phyloP scores from a whole-genome alignment of 805 yeast genomes.

The Saccharomyces paradoxus region DNA sequence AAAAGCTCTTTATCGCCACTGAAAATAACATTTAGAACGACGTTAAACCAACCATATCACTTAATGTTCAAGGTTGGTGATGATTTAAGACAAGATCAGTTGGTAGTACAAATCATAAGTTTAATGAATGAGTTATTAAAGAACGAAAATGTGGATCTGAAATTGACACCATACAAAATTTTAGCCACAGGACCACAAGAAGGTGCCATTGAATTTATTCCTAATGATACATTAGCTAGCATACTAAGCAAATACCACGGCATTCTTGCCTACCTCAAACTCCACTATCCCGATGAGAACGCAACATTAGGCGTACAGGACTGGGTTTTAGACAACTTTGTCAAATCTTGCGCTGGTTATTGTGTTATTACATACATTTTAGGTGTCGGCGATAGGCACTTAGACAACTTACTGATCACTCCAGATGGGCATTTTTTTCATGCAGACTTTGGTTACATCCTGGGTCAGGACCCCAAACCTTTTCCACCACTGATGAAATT shows the following conservation, averaged over 20 bases:
- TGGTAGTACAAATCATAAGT: slow-evolving; percentile 86
- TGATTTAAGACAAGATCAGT: slow-evolving; percentile 91
- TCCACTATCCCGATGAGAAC: slow-evolving; percentile 50
- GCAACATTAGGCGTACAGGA: slow-evolving; percentile 31
- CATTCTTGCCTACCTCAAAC: slow-evolving; percentile 60
- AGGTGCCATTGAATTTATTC: slow-evolving; percentile 91
- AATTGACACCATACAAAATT: slow-evolving; percentile 80
- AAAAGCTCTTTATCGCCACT: slow-evolving; percentile 87
- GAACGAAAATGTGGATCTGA: slow-evolving; percentile 83
- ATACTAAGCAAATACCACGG: slow-evolving; percentile 70
- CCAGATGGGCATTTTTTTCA: slow-evolving; percentile 90
- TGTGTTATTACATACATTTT: slow-evolving; percentile 90
- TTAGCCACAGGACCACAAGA: slow-evolving; percentile 85
- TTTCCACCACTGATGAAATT: slow-evolving; percentile 97
- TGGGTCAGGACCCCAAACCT: slow-evolving; percentile 97
- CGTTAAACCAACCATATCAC: slow-evolving; percentile 48
- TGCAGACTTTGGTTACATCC: slow-evolving; percentile 93
- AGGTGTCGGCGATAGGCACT: slow-evolving; percentile 96
- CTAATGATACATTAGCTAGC: slow-evolving; percentile 79
- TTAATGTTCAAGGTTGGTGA: slow-evolving; percentile 92
- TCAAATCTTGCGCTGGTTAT: slow-evolving; percentile 93
- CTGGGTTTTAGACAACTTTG: slow-evolving; percentile 85
- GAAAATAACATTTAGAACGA: slow-evolving; percentile 67
- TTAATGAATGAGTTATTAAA: slow-evolving; percentile 83
- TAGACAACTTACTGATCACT: slow-evolving; percentile 77